Conservation (phyloP, 495 filamentous ascomycete genomes). For the Aspergillus sparsus region DNA sequence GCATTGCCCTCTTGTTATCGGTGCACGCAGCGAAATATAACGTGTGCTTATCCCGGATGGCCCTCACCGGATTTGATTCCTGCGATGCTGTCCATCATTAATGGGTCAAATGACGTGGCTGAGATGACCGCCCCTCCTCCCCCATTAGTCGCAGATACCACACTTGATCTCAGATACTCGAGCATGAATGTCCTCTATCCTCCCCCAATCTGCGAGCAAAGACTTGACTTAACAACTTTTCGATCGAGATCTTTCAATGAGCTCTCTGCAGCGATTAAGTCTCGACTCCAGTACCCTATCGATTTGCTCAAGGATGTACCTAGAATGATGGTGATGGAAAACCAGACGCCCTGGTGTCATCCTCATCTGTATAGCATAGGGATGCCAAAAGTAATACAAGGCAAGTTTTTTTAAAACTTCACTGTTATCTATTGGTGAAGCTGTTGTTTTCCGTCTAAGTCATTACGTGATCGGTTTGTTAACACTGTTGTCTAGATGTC, state of each 20-base stretch:
- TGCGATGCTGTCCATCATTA: slow-evolving; percentile 11
- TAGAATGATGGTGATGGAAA: slow-evolving; percentile 49
- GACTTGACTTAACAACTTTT: slow-evolving; percentile 10
- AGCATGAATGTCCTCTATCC: not conserved
- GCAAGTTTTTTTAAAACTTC: slow-evolving; percentile 25
- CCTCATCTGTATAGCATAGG: slow-evolving; percentile 43
- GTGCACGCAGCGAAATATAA: slow-evolving; percentile 42
- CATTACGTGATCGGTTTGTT: too few relatives aligned
- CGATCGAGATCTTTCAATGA: slow-evolving; percentile 13
- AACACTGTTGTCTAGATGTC: slow-evolving; percentile 37
- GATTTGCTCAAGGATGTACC: slow-evolving; percentile 43
- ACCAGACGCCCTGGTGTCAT: slow-evolving; percentile 53
- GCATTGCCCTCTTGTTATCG: slow-evolving; percentile 49
- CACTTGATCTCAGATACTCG: too few relatives aligned
- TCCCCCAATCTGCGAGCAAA: not conserved
- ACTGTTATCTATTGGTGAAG: not conserved
- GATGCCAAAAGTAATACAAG: slow-evolving; percentile 53
- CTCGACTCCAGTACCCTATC: slow-evolving; percentile 47
- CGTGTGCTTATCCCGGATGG: slow-evolving; percentile 46
- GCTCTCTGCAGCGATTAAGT: slow-evolving; percentile 29
- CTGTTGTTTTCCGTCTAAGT: not conserved
- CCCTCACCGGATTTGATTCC: slow-evolving; percentile 11
- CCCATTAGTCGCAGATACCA: too few relatives aligned
- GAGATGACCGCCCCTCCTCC: not conserved
- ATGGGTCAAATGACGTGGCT: not conserved